phyloP scores from a whole-genome alignment of 345 rosid species.

The Dimocarpus longan region DNA sequence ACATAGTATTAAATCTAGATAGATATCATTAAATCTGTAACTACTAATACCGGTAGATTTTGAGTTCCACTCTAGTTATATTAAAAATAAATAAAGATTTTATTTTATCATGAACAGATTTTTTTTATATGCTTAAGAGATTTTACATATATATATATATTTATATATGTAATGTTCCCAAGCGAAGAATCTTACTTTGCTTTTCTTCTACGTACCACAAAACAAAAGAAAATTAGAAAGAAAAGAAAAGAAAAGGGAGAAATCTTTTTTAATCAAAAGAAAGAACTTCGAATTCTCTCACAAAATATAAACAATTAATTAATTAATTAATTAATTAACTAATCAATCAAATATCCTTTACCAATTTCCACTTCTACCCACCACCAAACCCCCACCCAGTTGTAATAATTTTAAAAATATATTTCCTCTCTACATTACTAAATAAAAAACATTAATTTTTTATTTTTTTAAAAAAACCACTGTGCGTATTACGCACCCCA shows the following conservation, averaged over 20 bases:
- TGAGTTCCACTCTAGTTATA: too few relatives aligned
- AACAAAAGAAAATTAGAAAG: neutral
- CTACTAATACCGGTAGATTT: too few relatives aligned
- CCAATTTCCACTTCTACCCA: conserved; percentile 17
- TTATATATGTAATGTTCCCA: neutral
- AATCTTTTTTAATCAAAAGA: neutral
- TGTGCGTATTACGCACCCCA: conserved; percentile 32
- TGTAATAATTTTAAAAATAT: neutral
- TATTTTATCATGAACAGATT: too few relatives aligned
- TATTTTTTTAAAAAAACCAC: neutral
- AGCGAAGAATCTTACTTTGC: conserved; percentile 28
- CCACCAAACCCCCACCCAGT: conserved; percentile 27
- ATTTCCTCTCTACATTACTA: neutral
- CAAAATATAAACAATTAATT: neutral
- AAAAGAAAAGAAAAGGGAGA: neutral
- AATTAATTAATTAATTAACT: neutral
- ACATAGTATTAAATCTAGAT: too few relatives aligned
- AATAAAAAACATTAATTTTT: neutral
- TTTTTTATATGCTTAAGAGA: too few relatives aligned
- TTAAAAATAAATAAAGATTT: too few relatives aligned
- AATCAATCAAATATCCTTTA: neutral
- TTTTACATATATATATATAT: neutral
- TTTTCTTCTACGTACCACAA: conserved; percentile 28
- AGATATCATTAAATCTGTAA: too few relatives aligned
- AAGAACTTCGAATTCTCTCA: neutral